Conservation (phyloP, 176 grass and related monocot species). For the Paspalum notatum region DNA sequence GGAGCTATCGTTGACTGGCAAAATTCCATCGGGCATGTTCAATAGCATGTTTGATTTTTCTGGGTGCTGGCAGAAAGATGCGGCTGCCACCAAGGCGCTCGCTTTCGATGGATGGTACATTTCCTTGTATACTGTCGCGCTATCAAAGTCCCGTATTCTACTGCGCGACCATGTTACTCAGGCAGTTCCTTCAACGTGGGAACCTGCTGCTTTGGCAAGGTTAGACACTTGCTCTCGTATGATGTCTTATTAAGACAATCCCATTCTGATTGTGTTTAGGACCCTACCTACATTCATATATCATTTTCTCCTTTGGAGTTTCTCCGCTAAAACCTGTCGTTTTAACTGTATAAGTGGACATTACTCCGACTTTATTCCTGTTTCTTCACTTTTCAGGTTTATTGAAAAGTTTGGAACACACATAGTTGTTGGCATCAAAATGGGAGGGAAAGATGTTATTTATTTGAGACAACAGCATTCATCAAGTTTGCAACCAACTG, state of each 20-base stretch:
- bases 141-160: slow-evolving; percentile 79
- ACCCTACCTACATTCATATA: neutral
- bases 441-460: slow-evolving; percentile 98
- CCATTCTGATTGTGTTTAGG: neutral
- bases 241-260: neutral
- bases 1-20: slow-evolving; percentile 83
- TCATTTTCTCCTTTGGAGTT: neutral
- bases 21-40: slow-evolving; percentile 92
- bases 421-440: slow-evolving; percentile 89
- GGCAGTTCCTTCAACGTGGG: slow-evolving; percentile 93
- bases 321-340: neutral
- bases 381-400: slow-evolving; percentile 66
- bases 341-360: neutral
- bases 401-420: slow-evolving; percentile 96
- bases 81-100: slow-evolving; percentile 78
- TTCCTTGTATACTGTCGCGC: slow-evolving; percentile 76
- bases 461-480: slow-evolving; percentile 87
- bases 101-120: slow-evolving; percentile 96
- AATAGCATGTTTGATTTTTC: slow-evolving; percentile 92
- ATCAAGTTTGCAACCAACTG: slow-evolving; percentile 72
- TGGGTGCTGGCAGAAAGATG: slow-evolving; percentile 95
- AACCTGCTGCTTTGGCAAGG: slow-evolving; percentile 89
- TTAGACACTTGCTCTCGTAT: slow-evolving; percentile 9
- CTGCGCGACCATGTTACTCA: slow-evolving; percentile 79
- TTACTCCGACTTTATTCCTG: neutral